Conservation (phyloP, 2,329 filamentous ascomycete species). For the Thielaviopsis musarum region DNA sequence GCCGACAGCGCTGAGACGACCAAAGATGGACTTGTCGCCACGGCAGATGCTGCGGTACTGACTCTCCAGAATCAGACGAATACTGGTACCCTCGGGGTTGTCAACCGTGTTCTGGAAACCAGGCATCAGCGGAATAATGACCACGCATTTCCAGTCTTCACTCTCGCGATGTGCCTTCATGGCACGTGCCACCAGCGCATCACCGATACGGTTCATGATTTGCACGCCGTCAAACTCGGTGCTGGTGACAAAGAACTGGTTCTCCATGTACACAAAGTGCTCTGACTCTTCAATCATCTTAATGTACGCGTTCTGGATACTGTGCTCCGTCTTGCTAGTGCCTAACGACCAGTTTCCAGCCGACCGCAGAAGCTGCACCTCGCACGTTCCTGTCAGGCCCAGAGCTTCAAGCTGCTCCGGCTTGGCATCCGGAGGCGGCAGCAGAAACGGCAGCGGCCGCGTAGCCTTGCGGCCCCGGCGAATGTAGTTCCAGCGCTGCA, state of each 20-base stretch:
- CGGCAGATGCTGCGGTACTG: slow-evolving; percentile 94
- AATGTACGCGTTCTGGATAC: slow-evolving; percentile 89
- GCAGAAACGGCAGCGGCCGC: slow-evolving; percentile 77
- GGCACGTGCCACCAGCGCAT: slow-evolving; percentile 84
- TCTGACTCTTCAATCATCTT: slow-evolving; percentile 91
- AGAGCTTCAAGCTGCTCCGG: slow-evolving; percentile 71
- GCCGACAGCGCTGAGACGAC: slow-evolving; percentile 56
- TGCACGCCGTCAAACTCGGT: slow-evolving; percentile 74
- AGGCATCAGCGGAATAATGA: slow-evolving; percentile 91
- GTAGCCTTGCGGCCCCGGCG: slow-evolving; percentile 85
- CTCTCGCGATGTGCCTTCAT: slow-evolving; percentile 67
- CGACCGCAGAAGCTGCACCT: slow-evolving; percentile 88
- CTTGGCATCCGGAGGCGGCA: slow-evolving; percentile 86
- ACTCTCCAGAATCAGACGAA: slow-evolving; percentile 90
- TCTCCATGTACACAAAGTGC: slow-evolving; percentile 97
- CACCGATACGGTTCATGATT: slow-evolving; percentile 85
- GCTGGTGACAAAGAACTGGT: slow-evolving; percentile 95
- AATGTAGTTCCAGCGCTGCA: slow-evolving; percentile 96
- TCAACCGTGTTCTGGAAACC: slow-evolving; percentile 96
- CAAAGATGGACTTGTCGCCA: slow-evolving; percentile 83
- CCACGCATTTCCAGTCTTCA: slow-evolving; percentile 78
- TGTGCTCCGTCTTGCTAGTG: slow-evolving; percentile 74
- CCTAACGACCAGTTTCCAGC: slow-evolving; percentile 85
- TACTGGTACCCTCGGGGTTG: slow-evolving; percentile 81
- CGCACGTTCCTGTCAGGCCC: slow-evolving; percentile 83